These are phyloP conservation scores for Amniculicola lignicola DNA, from an alignment of 495 filamentous ascomycete genomes.

Conservation along the genomic window DNA sequence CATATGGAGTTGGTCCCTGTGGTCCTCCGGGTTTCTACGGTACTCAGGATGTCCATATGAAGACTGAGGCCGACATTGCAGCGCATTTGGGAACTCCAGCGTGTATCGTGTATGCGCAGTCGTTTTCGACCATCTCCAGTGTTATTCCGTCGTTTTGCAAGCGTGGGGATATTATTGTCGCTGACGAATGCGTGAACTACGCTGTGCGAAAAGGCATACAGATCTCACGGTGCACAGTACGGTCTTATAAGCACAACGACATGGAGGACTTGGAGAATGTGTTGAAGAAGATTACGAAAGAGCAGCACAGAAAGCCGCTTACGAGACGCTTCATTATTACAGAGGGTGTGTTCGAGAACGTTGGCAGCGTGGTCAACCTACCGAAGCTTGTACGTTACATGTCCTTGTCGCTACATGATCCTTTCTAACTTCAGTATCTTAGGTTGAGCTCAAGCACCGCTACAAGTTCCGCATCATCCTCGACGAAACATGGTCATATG, in stretches of 20 bases:
- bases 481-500: slow-evolving; percentile 96
- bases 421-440: slow-evolving; percentile 19
- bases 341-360: slow-evolving; percentile 88
- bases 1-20: slow-evolving; percentile 94
- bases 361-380: slow-evolving; percentile 80
- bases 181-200: slow-evolving; percentile 92
- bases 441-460: slow-evolving; percentile 85
- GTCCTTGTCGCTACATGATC: neutral
- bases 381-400: slow-evolving; percentile 70
- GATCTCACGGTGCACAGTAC: slow-evolving; percentile 82
- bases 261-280: slow-evolving; percentile 89
- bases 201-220: slow-evolving; percentile 92
- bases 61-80: slow-evolving; percentile 91
- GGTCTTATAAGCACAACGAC: slow-evolving; percentile 96
- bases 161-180: slow-evolving; percentile 95
- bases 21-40: slow-evolving; percentile 97
- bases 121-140: slow-evolving; percentile 88
- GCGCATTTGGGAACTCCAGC: slow-evolving; percentile 77
- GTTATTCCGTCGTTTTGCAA: slow-evolving; percentile 97
- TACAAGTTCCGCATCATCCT: slow-evolving; percentile 98
- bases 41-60: slow-evolving; percentile 97
- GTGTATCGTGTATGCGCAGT: slow-evolving; percentile 92
- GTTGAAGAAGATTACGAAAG: slow-evolving; percentile 77
- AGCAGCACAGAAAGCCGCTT: slow-evolving; percentile 81
- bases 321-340: slow-evolving; percentile 95